Conservation (phyloP, 805 yeast species). For the Kuraishia ogatae region DNA sequence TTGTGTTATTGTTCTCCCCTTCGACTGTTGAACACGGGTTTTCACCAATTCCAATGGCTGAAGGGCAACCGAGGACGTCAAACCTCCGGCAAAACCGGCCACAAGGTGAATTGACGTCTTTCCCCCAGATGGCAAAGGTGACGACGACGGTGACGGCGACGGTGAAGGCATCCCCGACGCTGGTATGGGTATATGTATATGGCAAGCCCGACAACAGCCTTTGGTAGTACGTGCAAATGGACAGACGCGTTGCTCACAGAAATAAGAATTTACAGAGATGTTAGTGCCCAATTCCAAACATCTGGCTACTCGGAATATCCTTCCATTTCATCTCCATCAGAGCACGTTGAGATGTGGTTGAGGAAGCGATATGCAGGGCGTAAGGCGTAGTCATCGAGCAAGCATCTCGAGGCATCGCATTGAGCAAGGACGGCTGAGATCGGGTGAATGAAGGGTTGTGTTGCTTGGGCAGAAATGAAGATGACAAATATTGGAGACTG, state of each 20-base stretch:
- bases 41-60: constrained; percentile 89
- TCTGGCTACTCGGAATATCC: no score
- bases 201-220: no score
- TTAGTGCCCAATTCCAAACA: no score
- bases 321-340: no score
- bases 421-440: background rate
- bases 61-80: constrained; percentile 66
- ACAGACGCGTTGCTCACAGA: background rate
- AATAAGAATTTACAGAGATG: no score
- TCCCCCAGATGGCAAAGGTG: background rate
- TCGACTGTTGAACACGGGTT: constrained; percentile 71
- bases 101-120: constrained; percentile 41
- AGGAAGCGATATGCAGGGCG: no score
- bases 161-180: background rate
- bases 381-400: background rate
- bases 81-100: constrained; percentile 82
- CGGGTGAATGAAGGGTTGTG: background rate
- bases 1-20: constrained; percentile 19
- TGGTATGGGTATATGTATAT: background rate
- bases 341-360: background rate
- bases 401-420: background rate
- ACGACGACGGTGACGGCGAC: background rate
- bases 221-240: background rate
- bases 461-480: no score
- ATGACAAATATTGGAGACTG: no score